Conservation (phyloP, 1,139 yeast genomes). For the Dujonia santamariae region DNA sequence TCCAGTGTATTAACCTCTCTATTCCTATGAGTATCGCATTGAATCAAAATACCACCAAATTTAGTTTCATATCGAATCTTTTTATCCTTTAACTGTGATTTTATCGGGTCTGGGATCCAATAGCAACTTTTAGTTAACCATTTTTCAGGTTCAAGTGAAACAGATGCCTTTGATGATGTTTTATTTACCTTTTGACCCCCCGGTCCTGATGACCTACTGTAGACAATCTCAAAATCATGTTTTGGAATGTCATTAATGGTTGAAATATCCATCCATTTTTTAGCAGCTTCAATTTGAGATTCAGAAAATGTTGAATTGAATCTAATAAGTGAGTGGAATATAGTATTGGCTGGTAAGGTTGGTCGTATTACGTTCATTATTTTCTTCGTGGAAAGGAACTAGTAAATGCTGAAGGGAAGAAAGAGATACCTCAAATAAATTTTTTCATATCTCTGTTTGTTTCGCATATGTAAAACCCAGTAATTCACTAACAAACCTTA, state of each 20-base stretch:
- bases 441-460: too few relatives aligned
- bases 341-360: not conserved
- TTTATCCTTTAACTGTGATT: slow-evolving; percentile 37
- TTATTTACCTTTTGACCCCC: slow-evolving; percentile 97
- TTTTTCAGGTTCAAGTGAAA: slow-evolving; percentile 44
- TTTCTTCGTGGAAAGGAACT: too few relatives aligned
- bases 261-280: slow-evolving; percentile 44
- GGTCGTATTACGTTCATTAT: too few relatives aligned
- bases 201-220: slow-evolving; percentile 81
- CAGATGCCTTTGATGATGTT: slow-evolving; percentile 73
- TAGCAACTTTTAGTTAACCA: slow-evolving; percentile 46
- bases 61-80: slow-evolving; percentile 56
- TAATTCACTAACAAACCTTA: too few relatives aligned
- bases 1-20: slow-evolving; percentile 55
- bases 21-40: slow-evolving; percentile 59
- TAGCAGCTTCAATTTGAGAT: slow-evolving; percentile 30
- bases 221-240: slow-evolving; percentile 49
- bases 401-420: too few relatives aligned
- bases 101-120: slow-evolving; percentile 64
- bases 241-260: slow-evolving; percentile 43
- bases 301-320: slow-evolving; percentile 7
- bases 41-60: slow-evolving; percentile 56
- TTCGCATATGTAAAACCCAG: too few relatives aligned
- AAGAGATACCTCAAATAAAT: not conserved
- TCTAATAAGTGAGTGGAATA: not conserved